Base-by-base conservation (phyloP, 169 alveolate species). In the Eimeria necatrix region DNA sequence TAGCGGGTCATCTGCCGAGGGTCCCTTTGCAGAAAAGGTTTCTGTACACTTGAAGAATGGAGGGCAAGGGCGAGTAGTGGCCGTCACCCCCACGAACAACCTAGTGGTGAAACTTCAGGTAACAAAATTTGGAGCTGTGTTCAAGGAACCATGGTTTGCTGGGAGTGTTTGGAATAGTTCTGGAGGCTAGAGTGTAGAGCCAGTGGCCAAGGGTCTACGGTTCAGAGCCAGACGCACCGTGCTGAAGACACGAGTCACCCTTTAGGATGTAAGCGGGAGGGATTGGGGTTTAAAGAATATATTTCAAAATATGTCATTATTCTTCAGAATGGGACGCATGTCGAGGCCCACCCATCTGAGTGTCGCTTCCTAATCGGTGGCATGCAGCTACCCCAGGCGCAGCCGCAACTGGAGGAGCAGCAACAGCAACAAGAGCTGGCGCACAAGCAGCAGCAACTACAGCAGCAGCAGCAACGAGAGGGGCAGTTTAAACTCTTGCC, bases 351-450 rank as follows among this genome's bases (percentile, higher is more conserved):
- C 2, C 83, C 83, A 10, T 73, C 83, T 18, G 83, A 73, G 83
- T 73, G 83, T 48, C 83, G 83, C 83, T 73, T 73, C 83, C 0
- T 73, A 7, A 48, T 73, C 22, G 83, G 83, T 18, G 83, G 83
- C 48, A 24, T 41, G 12, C 56, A 6, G 20, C 51, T 73, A n/a
- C 83, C 18, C 49, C 80, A 41, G n/a, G 1, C 41, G 41, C 18
- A 26, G 41, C 18, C 24, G 41, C 8, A 3, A 22, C 18, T 7
- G 46, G 22, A 0, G 12, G 22, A 32, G 46, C 18, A 18, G 46
- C 18, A 32, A 22, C 6, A 32, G 10, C 83, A 73, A 12, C 80
- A 41, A 22, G n/a, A 26, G 41, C 18, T n/a, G 41, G 22, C 24
- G 41, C 8, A 3, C 74, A 12, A 18, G 46, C 18, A 18, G 46